Evolutionary conservation across 352 stramenopile genomes (phyloP).

Genomic region (Thalassiosira allenii): DNA sequence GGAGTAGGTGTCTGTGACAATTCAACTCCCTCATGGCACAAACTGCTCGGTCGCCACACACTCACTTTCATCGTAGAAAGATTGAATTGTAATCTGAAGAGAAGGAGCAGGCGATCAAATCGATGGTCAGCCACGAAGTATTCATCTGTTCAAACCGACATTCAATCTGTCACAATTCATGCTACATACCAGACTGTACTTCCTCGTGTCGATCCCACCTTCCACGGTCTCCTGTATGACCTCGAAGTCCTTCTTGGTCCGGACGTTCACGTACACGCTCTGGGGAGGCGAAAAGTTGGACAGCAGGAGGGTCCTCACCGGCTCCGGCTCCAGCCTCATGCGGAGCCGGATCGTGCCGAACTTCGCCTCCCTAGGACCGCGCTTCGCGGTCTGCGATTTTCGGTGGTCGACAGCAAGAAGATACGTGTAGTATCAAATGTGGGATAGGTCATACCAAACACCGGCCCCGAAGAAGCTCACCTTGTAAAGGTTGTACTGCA

Average conservation of each 20-base stretch:
- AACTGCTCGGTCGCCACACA: too few species aligned
- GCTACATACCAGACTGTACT: slow-evolving; percentile 32
- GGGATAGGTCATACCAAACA: too few species aligned
- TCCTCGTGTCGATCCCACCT: slow-evolving; percentile 61
- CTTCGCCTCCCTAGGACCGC: slow-evolving; percentile 10
- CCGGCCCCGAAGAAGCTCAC: too few species aligned
- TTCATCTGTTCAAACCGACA: not conserved
- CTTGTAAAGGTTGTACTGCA: slow-evolving; percentile 71
- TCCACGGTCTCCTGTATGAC: slow-evolving; percentile 72
- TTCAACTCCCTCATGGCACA: too few species aligned
- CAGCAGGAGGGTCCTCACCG: slow-evolving; percentile 63
- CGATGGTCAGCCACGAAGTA: too few species aligned
- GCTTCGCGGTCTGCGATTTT: slow-evolving; percentile 41
- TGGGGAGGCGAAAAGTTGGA: slow-evolving; percentile 58
- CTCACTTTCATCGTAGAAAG: too few species aligned
- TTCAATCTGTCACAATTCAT: slow-evolving; percentile 1
- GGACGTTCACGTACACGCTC: slow-evolving; percentile 76
- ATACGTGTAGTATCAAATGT: too few species aligned
- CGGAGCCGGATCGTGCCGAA: slow-evolving; percentile 57
- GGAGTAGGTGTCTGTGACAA: too few species aligned
- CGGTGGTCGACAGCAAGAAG: too few species aligned
- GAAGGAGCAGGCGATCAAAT: too few species aligned
- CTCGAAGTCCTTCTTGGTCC: slow-evolving; percentile 69
- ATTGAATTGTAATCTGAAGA: too few species aligned
- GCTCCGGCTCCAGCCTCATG: slow-evolving; percentile 66